These are phyloP conservation scores for Pseudogymnoascus verrucosus DNA, from an alignment of 2,329 filamentous ascomycete species.

Conservation along the genomic window DNA sequence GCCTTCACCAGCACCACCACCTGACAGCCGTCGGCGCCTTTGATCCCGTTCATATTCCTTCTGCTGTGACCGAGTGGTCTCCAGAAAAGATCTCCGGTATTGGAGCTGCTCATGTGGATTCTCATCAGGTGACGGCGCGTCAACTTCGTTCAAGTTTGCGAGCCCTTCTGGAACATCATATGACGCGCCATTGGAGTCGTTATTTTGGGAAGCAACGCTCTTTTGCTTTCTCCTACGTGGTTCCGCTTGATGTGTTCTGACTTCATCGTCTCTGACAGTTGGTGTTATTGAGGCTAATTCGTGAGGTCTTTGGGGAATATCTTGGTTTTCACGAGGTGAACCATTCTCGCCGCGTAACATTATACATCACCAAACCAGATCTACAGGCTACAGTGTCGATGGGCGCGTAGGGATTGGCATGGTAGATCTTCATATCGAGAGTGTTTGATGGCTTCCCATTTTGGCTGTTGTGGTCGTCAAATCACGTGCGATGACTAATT, in stretches of 20 bases:
- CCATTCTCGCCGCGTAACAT: not conserved
- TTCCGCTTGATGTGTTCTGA: not conserved
- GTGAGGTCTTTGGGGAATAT: not conserved
- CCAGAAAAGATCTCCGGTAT: constrained; percentile 12
- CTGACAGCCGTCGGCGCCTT: not conserved
- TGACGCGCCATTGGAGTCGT: not conserved
- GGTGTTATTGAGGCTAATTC: not conserved
- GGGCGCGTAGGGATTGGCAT: not conserved
- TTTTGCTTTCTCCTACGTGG: not conserved
- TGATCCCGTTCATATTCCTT: constrained; percentile 1
- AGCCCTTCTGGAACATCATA: constrained; percentile 12
- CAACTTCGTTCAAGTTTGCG: constrained; percentile 13
- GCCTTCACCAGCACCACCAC: not conserved
- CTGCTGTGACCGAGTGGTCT: constrained; percentile 10
- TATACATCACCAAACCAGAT: not conserved
- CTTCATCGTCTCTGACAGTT: not conserved
- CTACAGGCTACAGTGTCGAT: too few relatives aligned
- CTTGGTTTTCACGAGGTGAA: not conserved
- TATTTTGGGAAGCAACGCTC: not conserved
- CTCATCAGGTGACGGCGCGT: constrained; percentile 11
- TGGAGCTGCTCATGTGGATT: constrained; percentile 13
- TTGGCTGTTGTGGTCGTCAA: not conserved
- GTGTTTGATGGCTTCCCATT: not conserved
- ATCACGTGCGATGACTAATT: constrained; percentile 5
- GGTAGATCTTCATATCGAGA: not conserved